Conservation (phyloP, 192 early-diverging fungal species). For the Coemansia sp. region DNA sequence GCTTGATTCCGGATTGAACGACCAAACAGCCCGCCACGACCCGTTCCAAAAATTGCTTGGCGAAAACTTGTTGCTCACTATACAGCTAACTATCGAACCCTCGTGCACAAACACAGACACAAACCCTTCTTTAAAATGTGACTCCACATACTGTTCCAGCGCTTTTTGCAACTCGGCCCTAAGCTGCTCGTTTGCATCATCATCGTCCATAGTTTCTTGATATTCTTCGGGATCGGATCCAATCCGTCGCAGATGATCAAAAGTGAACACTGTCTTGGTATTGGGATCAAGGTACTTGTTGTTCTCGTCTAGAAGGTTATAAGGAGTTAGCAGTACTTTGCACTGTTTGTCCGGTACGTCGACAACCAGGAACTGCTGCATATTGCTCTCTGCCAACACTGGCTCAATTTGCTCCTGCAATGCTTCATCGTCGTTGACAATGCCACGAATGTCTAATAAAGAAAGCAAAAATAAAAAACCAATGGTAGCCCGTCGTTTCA, state of each 20-base stretch:
- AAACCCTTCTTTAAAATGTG: slow-evolving; percentile 80
- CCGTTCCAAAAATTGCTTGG: slow-evolving; percentile 97
- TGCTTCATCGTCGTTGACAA: slow-evolving; percentile 77
- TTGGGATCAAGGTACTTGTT: slow-evolving; percentile 75
- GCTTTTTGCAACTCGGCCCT: slow-evolving; percentile 65
- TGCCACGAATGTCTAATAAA: slow-evolving; percentile 78
- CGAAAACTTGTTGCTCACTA: slow-evolving; percentile 92
- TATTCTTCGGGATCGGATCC: slow-evolving; percentile 29
- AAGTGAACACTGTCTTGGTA: slow-evolving; percentile 65
- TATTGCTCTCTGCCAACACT: slow-evolving; percentile 81
- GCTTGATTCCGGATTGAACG: slow-evolving; percentile 56
- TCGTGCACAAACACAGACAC: slow-evolving; percentile 60
- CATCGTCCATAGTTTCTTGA: not conserved
- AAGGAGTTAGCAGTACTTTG: slow-evolving; percentile 68
- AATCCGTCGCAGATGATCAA: slow-evolving; percentile 79
- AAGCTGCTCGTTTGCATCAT: slow-evolving; percentile 18
- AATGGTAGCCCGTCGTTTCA: too few species aligned
- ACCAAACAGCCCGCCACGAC: slow-evolving; percentile 87
- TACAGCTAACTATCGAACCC: slow-evolving; percentile 41
- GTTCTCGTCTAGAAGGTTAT: slow-evolving; percentile 64
- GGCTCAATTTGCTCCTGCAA: slow-evolving; percentile 66
- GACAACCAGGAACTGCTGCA: slow-evolving; percentile 75
- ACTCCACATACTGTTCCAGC: slow-evolving; percentile 62
- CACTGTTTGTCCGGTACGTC: slow-evolving; percentile 60
- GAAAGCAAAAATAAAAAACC: slow-evolving; percentile 4